Conservation (phyloP, 306 rosid species). For the Citrullus amarus region DNA sequence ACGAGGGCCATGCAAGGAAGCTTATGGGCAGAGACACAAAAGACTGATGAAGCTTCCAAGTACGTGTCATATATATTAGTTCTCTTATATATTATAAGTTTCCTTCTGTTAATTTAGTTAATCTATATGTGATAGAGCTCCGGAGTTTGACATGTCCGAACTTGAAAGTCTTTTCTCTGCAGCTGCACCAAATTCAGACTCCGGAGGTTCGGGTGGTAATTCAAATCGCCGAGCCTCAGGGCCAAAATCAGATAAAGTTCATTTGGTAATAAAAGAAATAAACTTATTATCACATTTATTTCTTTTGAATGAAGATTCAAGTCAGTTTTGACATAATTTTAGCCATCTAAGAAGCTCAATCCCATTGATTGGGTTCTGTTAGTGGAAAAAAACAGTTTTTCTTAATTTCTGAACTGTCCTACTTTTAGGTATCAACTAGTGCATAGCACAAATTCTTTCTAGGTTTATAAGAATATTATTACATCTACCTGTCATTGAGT, state of each 20-base stretch:
- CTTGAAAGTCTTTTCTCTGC: constrained; percentile 89
- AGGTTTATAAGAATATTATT: neutral
- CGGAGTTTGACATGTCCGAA: constrained; percentile 96
- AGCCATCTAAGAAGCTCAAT: neutral
- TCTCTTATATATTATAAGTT: constrained; percentile 9
- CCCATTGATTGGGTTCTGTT: neutral
- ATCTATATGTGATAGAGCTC: constrained; percentile 53
- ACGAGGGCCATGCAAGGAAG: constrained; percentile 96
- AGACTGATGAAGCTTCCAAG: constrained; percentile 68
- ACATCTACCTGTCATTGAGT: neutral
- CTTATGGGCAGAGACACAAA: constrained; percentile 92
- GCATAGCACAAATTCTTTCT: neutral
- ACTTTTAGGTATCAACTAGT: neutral
- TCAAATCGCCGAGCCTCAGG: constrained; percentile 36
- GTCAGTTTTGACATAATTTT: neutral
- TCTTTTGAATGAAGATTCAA: neutral
- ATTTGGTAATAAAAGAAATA: constrained; percentile 43
- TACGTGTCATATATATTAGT: constrained; percentile 19
- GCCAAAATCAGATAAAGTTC: constrained; percentile 72
- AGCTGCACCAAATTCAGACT: constrained; percentile 42
- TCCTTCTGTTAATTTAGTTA: constrained; percentile 9
- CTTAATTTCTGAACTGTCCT: neutral
- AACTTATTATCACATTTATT: neutral
- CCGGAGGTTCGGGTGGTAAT: constrained; percentile 36
- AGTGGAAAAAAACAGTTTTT: neutral